phyloP scores from a whole-genome alignment of 352 stramenopile genomes.

The Plasmopara halstedii region DNA sequence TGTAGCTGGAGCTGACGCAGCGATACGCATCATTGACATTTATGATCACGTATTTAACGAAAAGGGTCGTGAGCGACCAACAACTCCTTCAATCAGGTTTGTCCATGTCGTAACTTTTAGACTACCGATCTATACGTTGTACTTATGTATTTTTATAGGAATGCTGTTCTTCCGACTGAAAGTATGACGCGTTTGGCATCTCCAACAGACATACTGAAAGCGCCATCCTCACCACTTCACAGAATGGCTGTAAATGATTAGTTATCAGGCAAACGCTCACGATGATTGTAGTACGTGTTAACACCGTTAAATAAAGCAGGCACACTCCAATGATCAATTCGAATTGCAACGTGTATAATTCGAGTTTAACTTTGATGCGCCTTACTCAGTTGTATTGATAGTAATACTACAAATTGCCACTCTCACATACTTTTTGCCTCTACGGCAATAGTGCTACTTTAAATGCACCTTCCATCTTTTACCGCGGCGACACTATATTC shows the following conservation, averaged over 20 bases:
- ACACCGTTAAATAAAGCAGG: no score
- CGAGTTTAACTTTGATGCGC: neutral
- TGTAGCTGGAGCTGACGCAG: conserved; percentile 73
- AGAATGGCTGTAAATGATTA: conserved; percentile 34
- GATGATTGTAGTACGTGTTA: no score
- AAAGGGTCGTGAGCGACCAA: conserved; percentile 57
- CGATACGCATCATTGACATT: conserved; percentile 87
- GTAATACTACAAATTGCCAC: conserved; percentile 16
- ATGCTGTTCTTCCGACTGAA: conserved; percentile 44
- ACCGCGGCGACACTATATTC: no score
- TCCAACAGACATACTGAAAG: conserved; percentile 18
- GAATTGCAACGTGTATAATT: neutral
- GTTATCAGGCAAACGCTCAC: no score
- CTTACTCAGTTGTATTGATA: neutral
- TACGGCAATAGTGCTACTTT: no score
- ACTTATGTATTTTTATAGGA: conserved; percentile 16
- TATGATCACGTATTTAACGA: conserved; percentile 68
- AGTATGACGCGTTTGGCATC: conserved; percentile 23
- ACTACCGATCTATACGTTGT: neutral
- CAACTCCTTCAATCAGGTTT: conserved; percentile 66
- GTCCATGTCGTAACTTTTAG: neutral
- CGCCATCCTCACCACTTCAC: conserved; percentile 42
- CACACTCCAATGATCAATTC: neutral
- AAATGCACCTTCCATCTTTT: no score
- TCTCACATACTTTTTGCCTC: conserved; percentile 22